These are phyloP conservation scores for Erythrophleum ivorense DNA, from an alignment of 331 rosid genomes.

Conservation along the genomic window DNA sequence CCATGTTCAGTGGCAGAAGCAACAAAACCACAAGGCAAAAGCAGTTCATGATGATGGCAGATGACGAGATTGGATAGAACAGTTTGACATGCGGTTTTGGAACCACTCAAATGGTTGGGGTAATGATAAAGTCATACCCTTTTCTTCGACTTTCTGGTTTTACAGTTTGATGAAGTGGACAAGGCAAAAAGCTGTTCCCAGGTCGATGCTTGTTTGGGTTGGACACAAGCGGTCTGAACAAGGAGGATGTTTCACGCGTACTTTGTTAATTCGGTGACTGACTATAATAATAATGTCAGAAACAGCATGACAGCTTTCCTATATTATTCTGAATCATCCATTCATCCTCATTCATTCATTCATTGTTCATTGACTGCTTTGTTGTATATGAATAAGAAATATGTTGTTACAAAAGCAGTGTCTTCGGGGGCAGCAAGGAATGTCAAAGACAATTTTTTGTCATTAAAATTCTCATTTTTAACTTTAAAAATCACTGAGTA, in stretches of 20 bases:
- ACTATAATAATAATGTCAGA: slow-evolving; percentile 5
- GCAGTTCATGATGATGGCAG: slow-evolving; percentile 41
- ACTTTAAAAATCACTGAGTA: neutral
- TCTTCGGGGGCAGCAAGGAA: slow-evolving; percentile 50
- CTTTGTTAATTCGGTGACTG: slow-evolving; percentile 10
- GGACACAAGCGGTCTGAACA: slow-evolving; percentile 49
- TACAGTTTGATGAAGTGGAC: slow-evolving; percentile 54
- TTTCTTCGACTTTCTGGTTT: slow-evolving; percentile 9
- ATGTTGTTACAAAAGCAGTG: slow-evolving; percentile 7
- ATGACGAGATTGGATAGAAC: slow-evolving; percentile 11
- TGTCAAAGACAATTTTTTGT: slow-evolving; percentile 35
- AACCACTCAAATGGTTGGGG: slow-evolving; percentile 14
- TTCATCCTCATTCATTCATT: neutral
- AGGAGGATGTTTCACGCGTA: slow-evolving; percentile 21
- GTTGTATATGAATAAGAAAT: slow-evolving; percentile 29
- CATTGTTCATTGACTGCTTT: slow-evolving; percentile 14
- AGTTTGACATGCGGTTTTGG: slow-evolving; percentile 38
- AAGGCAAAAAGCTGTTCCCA: slow-evolving; percentile 41
- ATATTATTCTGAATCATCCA: slow-evolving; percentile 18
- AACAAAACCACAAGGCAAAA: slow-evolving; percentile 24
- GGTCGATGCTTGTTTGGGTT: slow-evolving; percentile 25
- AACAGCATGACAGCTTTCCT: slow-evolving; percentile 40
- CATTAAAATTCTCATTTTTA: neutral
- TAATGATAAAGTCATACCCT: slow-evolving; percentile 28
- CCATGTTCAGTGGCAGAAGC: slow-evolving; percentile 36